Base-by-base conservation (phyloP, 1,284 basidiomycete species). In the Papiliotrema laurentii region DNA sequence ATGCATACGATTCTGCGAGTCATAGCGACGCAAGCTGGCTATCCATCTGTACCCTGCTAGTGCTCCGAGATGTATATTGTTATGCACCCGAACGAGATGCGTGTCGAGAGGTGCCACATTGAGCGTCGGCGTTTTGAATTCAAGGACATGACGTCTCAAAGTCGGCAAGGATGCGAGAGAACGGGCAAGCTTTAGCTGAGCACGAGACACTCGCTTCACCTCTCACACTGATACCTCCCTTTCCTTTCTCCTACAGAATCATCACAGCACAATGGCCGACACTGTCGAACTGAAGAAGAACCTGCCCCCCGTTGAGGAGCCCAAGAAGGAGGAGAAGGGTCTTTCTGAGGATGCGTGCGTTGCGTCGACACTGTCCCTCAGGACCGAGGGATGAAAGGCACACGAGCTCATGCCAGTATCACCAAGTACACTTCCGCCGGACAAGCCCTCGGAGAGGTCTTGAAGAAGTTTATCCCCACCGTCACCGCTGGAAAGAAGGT, bases 401-500 rank as follows among this genome's bases (percentile, higher is more conserved):
- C 14, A 26, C 14, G n/a, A 19, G 27, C 41, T 50, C 24, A 44
- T 45, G 13, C 24, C 50, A 73, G 72, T 45, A 50, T 76, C 50
- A 75, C 73, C 58, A 76, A 77, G 69, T 78, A 78, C 69, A 76
- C 94, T 86, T 80, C 83, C 26, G 92, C 93, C 24, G 90, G 89
- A 54, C 90, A 96, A 63, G 90, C 96, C 72, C 83, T 89, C 40
- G 81, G 87, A 67, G 81, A 83, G 65, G 89, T 89, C 43, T 81
- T 90, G 72, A 90, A 91, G 78, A 86, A 86, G 77, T 80, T 97
- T 63, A 78, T 94, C 56, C 81, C 81, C 45, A 79, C 84, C 52
- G 76, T 78, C 59, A 80, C 86, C 16, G 87, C 89, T 64, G 93
- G 89, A 47, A 92, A 88, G 75, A 78, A 92, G 64, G 68, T 77